These are phyloP conservation scores for Sporothrix protearum DNA, from an alignment of 2,329 filamentous ascomycete species.

Conservation along the genomic window DNA sequence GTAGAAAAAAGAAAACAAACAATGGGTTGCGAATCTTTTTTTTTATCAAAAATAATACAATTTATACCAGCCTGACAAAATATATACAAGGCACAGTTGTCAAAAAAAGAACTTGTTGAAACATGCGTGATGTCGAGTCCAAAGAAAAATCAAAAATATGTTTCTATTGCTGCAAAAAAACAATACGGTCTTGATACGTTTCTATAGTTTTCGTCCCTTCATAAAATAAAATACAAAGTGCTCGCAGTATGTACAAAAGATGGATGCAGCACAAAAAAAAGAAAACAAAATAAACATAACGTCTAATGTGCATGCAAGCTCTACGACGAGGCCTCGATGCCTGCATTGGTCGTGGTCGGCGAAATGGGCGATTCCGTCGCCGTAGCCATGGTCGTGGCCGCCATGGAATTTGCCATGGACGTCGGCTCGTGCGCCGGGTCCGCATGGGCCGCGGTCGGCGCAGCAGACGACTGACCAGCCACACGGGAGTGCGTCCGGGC, in stretches of 20 bases:
- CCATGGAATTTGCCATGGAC: neutral
- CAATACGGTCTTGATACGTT: neutral
- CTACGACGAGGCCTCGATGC: neutral
- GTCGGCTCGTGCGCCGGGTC: neutral
- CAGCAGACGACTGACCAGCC: neutral
- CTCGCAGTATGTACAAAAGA: neutral
- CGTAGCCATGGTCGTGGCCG: neutral
- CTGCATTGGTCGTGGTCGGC: neutral
- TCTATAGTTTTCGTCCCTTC: neutral
- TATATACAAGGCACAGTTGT: no score
- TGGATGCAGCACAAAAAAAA: neutral
- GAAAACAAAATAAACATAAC: neutral
- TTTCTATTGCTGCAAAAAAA: neutral
- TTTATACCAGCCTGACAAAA: no score
- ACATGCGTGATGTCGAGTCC: no score
- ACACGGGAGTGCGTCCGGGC: neutral
- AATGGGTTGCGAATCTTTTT: no score
- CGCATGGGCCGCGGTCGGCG: neutral
- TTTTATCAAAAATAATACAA: no score
- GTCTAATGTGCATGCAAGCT: no score
- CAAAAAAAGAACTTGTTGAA: no score
- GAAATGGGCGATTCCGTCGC: neutral
- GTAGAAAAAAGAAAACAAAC: no score
- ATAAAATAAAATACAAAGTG: neutral
- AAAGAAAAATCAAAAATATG: neutral